Base-by-base conservation (phyloP, 305 asterid genomes). In the Fraxinus dipetala region DNA sequence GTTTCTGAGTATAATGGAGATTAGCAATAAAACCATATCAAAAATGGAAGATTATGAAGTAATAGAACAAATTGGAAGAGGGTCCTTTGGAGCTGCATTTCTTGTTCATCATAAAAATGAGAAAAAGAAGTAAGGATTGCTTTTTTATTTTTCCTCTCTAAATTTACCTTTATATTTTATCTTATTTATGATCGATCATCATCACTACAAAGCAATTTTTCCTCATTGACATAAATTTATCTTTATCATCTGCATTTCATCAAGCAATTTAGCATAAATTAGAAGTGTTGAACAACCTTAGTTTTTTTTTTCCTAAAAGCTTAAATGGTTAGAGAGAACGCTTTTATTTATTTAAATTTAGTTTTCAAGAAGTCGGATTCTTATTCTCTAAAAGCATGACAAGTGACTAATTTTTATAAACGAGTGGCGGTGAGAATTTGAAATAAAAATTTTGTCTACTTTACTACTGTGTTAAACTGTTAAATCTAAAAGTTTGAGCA, bases 71-170 rank as follows among this genome's bases (percentile, higher is more conserved):
- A 95, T 95, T 81, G 97, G 98, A 6, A 89, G 93, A 89, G 98
- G 98, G 11, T 91, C 98, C 83, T 93, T 91, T 83, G 98, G 98
- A 35, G 96, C 95, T 80, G 98, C 98, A 70, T 89, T 95, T 85
- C 95, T 95, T 86, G 98, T 91, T 87, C 84, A 32, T 89, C 98
- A 93, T 90, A 95, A 89, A 85, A 38, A 78, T 78, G 96, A 93
- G 89, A 89, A 87, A 61, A 93, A 88, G 83, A 93, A 90, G 98
- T 93, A 83, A 48, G 72, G 45, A 35, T 34, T 72, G 6, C 9
- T 8, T 24, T 0, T 2, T 24, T 8, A 1, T 38, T 32, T 26
- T 45, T 72, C 61, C 31, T 7, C 2, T 51, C 67, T 54, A 24
- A 22, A 32, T 4, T 34, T 73, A n/a, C 22, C 14, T 48, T 11